These are phyloP conservation scores for Prunus fruticosa DNA, from an alignment of 306 rosid genomes.

Conservation along the genomic window DNA sequence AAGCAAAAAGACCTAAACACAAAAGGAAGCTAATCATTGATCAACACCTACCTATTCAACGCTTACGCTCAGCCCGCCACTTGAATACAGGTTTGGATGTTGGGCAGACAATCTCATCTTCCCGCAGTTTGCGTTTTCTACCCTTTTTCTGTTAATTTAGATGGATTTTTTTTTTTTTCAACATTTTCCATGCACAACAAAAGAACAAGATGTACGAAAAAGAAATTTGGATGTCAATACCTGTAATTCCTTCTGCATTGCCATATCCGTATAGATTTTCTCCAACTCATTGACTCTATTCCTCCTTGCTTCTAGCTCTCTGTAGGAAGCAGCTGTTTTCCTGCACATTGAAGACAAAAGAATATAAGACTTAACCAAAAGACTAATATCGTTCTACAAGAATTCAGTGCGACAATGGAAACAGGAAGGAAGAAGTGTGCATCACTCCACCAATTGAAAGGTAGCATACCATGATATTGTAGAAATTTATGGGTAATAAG, in stretches of 20 bases:
- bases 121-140: slow-evolving; percentile 69
- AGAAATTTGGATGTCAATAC: slow-evolving; percentile 35
- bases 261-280: slow-evolving; percentile 70
- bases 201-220: background rate
- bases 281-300: slow-evolving; percentile 55
- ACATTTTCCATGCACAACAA: background rate
- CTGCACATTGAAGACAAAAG: slow-evolving; percentile 24
- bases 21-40: background rate
- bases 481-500: background rate
- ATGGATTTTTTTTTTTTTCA: background rate
- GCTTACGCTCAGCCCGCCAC: slow-evolving; percentile 81
- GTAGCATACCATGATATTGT: background rate
- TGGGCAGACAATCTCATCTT: slow-evolving; percentile 65
- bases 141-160: slow-evolving; percentile 46
- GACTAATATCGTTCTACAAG: background rate
- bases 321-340: slow-evolving; percentile 56
- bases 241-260: slow-evolving; percentile 71
- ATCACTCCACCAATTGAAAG: background rate
- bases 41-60: slow-evolving; percentile 28
- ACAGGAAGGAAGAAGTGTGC: background rate
- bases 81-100: slow-evolving; percentile 60
- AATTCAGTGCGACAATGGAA: background rate
- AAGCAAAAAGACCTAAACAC: background rate
- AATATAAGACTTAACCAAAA: background rate
- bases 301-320: slow-evolving; percentile 66